Evolutionary conservation across 1,139 yeast species (phyloP), one percentile per base, ranked within the genome.

Genomic region (Hyphopichia pseudoburtonii): DNA sequence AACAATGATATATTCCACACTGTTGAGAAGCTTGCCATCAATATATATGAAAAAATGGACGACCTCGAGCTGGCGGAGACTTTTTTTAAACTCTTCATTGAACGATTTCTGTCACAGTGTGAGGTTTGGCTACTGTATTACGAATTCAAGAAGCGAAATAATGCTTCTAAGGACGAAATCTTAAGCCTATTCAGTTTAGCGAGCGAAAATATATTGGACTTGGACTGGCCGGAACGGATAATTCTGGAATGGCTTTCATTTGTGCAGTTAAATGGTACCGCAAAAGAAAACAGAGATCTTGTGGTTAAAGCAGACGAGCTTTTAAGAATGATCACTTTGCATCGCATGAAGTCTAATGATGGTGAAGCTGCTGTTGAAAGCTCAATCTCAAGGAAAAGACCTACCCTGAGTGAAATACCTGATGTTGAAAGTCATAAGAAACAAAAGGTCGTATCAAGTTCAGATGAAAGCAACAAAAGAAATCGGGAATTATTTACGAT

Each of bases 401-500:
- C 4, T 12, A 25, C 28, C 16, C 5, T 22, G 14, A 23, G 17
- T 15, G 33, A 23, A 28, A n/a, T n/a, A n/a, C n/a, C n/a, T n/a
- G n/a, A n/a, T n/a, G n/a, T n/a, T n/a, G n/a, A n/a, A 21, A 21
- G 23, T 37, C 33, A 34, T 30, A 18, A 11, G 23, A 28, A 19
- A 17, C 9, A 15, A 33, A 19, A 11, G 29, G 31, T n/a, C 10
- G 3, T 11, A n/a, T 15, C 17, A 24, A 18, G 11, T 15, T 14
- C 4, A n/a, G 35, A 10, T 8, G 23, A 34, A 24, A 19, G 26
- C 18, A 38, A 34, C n/a, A 38, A 33, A 21, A 62, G 89, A 42
- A 79, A 80, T 41, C 64, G 92, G 39, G 92, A 84, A 52, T 65
- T 72, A 29, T 61, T 63, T 14, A 65, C 82, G 0, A 67, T 83